These are phyloP conservation scores for Azolla pinnata DNA, from an alignment of 75 land plant species.

Conservation along the genomic window DNA sequence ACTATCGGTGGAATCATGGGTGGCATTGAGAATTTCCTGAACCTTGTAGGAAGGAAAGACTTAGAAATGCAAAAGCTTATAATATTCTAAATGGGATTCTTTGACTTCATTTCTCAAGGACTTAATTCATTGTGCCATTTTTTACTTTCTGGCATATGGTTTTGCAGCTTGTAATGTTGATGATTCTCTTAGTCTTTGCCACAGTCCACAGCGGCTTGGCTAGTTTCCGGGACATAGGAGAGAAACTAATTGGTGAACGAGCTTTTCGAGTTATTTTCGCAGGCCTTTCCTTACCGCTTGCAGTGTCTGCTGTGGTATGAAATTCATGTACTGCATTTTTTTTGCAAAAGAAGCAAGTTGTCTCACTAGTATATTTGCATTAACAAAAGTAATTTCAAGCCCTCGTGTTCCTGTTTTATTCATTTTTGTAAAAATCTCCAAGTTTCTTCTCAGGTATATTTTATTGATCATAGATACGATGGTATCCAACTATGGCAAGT, in stretches of 20 bases:
- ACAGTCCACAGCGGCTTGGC: constrained; percentile 88
- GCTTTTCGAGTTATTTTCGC: constrained; percentile 91
- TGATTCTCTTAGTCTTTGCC: constrained; percentile 69
- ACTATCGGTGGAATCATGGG: no score
- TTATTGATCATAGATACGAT: constrained; percentile 95
- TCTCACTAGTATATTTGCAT: no score
- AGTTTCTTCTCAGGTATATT: constrained; percentile 97
- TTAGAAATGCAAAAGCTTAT: no score
- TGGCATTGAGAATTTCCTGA: no score
- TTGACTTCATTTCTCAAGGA: neutral
- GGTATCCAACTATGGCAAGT: constrained; percentile 89
- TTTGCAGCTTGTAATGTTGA: constrained; percentile 72
- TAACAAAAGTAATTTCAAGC: no score
- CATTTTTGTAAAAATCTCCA: no score
- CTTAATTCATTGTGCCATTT: neutral
- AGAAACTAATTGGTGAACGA: constrained; percentile 79
- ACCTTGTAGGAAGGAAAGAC: no score
- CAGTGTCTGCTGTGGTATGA: constrained; percentile 85
- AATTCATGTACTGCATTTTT: no score
- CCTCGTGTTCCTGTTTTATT: no score
- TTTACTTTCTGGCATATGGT: neutral
- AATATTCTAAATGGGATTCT: no score
- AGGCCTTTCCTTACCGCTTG: constrained; percentile 79
- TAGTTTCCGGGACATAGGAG: constrained; percentile 72
- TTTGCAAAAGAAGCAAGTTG: no score